Base-by-base conservation (phyloP, 306 rosid species). In the Gillenia trifoliata region DNA sequence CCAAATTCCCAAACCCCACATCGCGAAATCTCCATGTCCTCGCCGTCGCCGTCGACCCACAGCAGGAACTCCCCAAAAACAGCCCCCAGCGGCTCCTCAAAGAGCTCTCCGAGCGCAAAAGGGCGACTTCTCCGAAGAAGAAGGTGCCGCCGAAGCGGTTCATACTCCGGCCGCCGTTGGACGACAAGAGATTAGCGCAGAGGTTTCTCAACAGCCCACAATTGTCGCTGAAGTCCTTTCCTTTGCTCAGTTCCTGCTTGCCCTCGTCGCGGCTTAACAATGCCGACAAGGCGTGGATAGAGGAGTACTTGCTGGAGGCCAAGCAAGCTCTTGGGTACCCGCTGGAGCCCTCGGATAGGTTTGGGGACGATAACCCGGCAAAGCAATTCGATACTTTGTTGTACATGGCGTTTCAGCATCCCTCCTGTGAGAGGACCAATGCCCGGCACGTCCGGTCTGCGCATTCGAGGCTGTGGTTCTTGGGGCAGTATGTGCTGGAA, bases 321-420 rank as follows among this genome's bases (percentile, higher is more conserved):
- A 94, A 92, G 72, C 99, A 94, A 67, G 99, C 99, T 55, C 86
- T 94, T 0, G 99, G 99, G 49, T 92, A 92, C 80, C 88, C 99
- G 2, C 87, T 94, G 0, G 99, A 94, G 81, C 88, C 93, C 0
- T 92, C 95, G 3, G 96, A 90, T 4, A 73, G 64, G 7, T 82
- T 86, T 3, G 92, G 87, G 26, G 96, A 90, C 25, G 97, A 94
- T 60, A 92, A 92, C 62, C 97, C 99, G 0, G 97, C 97, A 0
- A 92, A 87, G 73, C 97, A 94, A 29, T 92, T 94, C 28, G 97
- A 94, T 74, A 84, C 90, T 1, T 59, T 94, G 86, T 30, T 94
- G 82, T 94, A 94, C 55, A 73, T 94, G 86, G 99, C 99, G n/a
- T 94, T 94, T 84, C 99, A 94, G 86, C 97, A 94, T 34, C 96